A percentile compares a stretch with the other conserved stretches of the same genome.
Conservation (phyloP, 129 eudicot species). For the Calendula officinalis region DNA sequence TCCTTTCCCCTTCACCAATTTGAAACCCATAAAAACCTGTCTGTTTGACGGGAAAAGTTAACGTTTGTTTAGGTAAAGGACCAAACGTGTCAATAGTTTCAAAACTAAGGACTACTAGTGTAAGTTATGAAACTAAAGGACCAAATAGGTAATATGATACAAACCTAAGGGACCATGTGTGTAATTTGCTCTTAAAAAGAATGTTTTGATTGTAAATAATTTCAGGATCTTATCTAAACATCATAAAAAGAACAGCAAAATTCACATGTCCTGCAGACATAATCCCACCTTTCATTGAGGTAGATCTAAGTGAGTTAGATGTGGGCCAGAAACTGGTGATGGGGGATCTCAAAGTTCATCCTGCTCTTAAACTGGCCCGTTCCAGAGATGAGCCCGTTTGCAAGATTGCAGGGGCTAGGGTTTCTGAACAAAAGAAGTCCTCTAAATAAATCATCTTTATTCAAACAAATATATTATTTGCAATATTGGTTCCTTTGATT, state of each 20-base stretch:
- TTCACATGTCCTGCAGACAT: slow-evolving; percentile 83
- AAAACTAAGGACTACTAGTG: no score
- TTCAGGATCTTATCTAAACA: slow-evolving; percentile 74
- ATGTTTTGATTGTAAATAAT: background rate
- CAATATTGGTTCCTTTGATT: slow-evolving; percentile 16
- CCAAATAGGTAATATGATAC: no score
- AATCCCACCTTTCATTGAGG: slow-evolving; percentile 87
- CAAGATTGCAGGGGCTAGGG: slow-evolving; percentile 81
- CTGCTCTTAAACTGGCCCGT: slow-evolving; percentile 60
- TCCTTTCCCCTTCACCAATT: no score
- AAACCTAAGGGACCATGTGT: no score
- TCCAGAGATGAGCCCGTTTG: slow-evolving; percentile 56
- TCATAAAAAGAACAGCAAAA: slow-evolving; percentile 78
- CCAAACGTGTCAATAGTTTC: no score
- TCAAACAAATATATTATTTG: background rate
- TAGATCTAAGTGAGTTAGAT: slow-evolving; percentile 83
- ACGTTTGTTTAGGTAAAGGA: no score
- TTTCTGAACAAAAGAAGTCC: slow-evolving; percentile 64
- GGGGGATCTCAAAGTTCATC: slow-evolving; percentile 93
- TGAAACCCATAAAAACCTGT: no score
- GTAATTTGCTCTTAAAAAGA: no score
- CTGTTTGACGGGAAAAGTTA: no score
- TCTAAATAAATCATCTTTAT: slow-evolving; percentile 41
- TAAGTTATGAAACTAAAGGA: no score
- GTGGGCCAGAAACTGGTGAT: slow-evolving; percentile 76